Evolutionary conservation across 352 stramenopile genomes (phyloP), one percentile per base, ranked within the genome.

Genomic region (Pythium diclinum): DNA sequence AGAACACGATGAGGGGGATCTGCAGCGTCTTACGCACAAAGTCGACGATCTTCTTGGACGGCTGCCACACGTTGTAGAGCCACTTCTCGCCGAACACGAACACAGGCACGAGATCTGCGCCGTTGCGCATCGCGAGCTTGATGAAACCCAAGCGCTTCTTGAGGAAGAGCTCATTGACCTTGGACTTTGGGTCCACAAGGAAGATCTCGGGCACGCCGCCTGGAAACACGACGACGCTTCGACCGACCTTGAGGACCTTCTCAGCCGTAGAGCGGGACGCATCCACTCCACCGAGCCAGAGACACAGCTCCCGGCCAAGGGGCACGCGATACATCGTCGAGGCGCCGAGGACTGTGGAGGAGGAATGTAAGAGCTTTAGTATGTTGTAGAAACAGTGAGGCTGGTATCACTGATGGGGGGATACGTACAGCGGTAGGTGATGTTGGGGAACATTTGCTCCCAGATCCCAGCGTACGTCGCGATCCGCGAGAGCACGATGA

Each of bases 61-160:
- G 84, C 36, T 84, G 88, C 80, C 80, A 91, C 67, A 91, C 75
- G 42, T 88, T 88, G 75, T 90, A 91, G 17, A 91, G 74, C 64
- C 72, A 91, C 72, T 93, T 93, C 59, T 93, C 85, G 51, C 76
- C 76, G 57, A 93, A 93, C 16, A 91, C 85, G 53, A 91, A 91
- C 17, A 72, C 83, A 7, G 85, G 85, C 21, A 93, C 85, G 56
- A 93, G 76, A 23, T 91, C 79, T 1, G 82, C 85, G 13, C 82
- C 82, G 44, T 93, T 81, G 33, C 79, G 81, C 54, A 93, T 88
- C 44, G 85, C 85, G 28, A 93, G 70, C 65, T 91, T 93, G 67
- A 93, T 77, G 46, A 93, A 93, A 16, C 85, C 85, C 44, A 93
- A 56, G n/a, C 85, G 82, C 49, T 89, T 87, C 68, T 89, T 86